Percentiles rank a stretch among this genome's conserved stretches.
Conservation (phyloP, 106 monocot species). For the Phalaenopsis aphrodite region DNA sequence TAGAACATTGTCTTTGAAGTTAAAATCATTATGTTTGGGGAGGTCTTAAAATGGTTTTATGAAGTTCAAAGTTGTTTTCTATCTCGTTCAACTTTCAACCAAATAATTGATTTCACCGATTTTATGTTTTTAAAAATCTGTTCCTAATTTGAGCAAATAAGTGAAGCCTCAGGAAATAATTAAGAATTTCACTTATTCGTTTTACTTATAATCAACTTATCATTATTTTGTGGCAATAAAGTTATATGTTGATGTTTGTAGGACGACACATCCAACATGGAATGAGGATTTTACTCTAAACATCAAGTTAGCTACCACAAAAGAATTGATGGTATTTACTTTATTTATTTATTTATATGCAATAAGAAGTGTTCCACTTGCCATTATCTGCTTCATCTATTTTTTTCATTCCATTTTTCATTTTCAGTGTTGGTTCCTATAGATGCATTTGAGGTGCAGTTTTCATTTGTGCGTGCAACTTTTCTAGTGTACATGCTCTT, state of each 20-base stretch:
- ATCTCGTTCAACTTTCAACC: no score
- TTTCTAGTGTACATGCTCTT: no score
- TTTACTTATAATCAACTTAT: neutral
- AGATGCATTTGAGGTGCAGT: neutral
- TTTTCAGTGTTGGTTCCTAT: neutral
- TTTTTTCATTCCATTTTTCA: neutral
- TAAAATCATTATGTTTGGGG: no score
- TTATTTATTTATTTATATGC: neutral
- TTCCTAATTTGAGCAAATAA: no score
- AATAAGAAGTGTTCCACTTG: neutral
- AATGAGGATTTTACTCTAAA: constrained; percentile 82
- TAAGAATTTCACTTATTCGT: neutral
- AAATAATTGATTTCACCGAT: no score
- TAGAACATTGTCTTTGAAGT: no score
- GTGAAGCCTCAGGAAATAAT: no score
- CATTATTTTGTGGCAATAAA: neutral
- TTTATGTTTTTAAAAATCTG: no score
- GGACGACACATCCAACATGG: constrained; percentile 85
- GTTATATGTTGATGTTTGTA: constrained; percentile 18
- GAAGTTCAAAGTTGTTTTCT: no score
- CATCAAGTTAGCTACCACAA: constrained; percentile 37
- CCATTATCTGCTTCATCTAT: neutral
- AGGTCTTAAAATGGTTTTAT: no score
- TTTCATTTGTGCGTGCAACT: no score
- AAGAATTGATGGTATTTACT: constrained; percentile 51